These are phyloP conservation scores for Barnettozyma californica DNA, from an alignment of 805 yeast species.

Conservation along the genomic window DNA sequence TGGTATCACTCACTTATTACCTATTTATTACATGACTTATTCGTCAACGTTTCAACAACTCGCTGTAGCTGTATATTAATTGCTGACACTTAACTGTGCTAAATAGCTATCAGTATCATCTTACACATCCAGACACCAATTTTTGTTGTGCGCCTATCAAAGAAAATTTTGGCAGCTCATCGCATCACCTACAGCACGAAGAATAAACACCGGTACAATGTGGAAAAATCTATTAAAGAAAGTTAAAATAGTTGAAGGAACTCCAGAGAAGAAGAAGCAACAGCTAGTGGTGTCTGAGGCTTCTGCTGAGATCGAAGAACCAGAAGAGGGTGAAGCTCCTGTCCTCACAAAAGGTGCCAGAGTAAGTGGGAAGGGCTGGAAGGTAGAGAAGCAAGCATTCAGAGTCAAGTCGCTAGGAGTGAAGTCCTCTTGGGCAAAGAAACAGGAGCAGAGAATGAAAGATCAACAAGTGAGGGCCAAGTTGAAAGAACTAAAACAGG, in stretches of 20 bases:
- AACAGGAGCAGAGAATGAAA: slow-evolving; percentile 59
- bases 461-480: slow-evolving; percentile 65
- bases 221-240: not conserved
- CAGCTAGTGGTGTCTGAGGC: not conserved
- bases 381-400: slow-evolving; percentile 60
- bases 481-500: slow-evolving; percentile 69
- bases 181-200: not conserved
- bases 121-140: slow-evolving; percentile 10
- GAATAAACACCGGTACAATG: not conserved
- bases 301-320: not conserved
- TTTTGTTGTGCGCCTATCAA: not conserved
- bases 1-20: not conserved
- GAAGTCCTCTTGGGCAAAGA: slow-evolving; percentile 55
- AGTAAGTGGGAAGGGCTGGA: slow-evolving; percentile 54
- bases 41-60: no score
- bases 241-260: not conserved
- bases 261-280: not conserved
- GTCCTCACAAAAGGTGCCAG: slow-evolving; percentile 17
- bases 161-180: slow-evolving; percentile 6
- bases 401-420: slow-evolving; percentile 60
- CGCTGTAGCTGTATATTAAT: no score
- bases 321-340: not conserved
- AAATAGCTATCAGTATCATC: not conserved
- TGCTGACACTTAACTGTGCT: no score
- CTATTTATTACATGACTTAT: no score